Evolutionary conservation across 371 early-diverging fungal species (phyloP).

Genomic region (Lichtheimia corymbifera): DNA sequence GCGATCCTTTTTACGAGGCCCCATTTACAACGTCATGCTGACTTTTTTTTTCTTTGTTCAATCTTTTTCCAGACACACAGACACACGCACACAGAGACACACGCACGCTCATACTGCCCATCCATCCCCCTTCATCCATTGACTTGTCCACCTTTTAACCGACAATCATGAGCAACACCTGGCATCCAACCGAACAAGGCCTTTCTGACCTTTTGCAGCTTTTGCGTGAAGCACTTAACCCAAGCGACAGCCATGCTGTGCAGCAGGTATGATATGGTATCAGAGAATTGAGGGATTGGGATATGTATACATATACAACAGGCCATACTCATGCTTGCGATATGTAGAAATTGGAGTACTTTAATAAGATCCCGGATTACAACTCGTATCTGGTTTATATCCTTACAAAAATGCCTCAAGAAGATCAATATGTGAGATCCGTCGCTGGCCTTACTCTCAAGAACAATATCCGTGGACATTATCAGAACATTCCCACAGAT

Average conservation of each 20-base stretch:
- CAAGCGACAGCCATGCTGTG: slow-evolving; percentile 42
- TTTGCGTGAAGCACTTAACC: slow-evolving; percentile 48
- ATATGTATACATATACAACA: neutral
- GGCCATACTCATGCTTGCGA: neutral
- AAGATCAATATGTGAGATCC: slow-evolving; percentile 65
- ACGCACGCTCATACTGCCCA: neutral
- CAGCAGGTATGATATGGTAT: slow-evolving; percentile 36
- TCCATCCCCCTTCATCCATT: neutral
- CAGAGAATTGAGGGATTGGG: neutral
- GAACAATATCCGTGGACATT: slow-evolving; percentile 76
- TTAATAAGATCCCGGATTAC: slow-evolving; percentile 86
- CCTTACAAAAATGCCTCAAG: slow-evolving; percentile 73
- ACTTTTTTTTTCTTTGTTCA: too few relatives aligned
- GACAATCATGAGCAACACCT: slow-evolving; percentile 35
- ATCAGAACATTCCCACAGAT: slow-evolving; percentile 58
- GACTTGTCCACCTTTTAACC: neutral
- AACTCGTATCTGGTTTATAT: slow-evolving; percentile 87
- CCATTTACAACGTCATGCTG: too few relatives aligned
- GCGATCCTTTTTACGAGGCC: too few relatives aligned
- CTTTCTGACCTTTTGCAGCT: slow-evolving; percentile 50
- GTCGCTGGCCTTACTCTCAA: slow-evolving; percentile 90
- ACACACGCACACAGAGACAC: too few relatives aligned
- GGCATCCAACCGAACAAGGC: slow-evolving; percentile 55
- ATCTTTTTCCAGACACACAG: too few relatives aligned
- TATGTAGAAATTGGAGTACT: slow-evolving; percentile 78